Percentiles rank a stretch among this genome's conserved stretches.
These are phyloP conservation scores for Cryptosporidium canis DNA, from an alignment of 169 alveolate species.

Conservation along the genomic window DNA sequence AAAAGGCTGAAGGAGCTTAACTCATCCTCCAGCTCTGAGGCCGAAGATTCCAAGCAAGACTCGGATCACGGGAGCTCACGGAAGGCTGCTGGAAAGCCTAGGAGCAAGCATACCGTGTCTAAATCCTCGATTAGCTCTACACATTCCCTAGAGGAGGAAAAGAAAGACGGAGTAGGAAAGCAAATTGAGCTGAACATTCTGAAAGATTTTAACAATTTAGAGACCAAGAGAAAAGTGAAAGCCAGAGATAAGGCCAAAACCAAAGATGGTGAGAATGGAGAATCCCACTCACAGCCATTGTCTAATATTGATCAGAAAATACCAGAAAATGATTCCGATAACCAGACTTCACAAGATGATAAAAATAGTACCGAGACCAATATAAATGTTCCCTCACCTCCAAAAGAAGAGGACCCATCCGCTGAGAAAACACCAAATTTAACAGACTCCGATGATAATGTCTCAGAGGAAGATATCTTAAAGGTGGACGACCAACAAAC, in stretches of 20 bases:
- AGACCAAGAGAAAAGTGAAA: too few species aligned
- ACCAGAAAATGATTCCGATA: background rate
- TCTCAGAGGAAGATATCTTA: background rate
- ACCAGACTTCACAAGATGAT: background rate
- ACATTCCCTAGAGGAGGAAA: too few species aligned
- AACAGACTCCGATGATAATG: background rate
- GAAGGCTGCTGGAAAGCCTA: too few species aligned
- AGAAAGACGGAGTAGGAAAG: too few species aligned
- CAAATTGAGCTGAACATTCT: too few species aligned
- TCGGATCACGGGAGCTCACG: background rate
- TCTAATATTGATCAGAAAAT: too few species aligned
- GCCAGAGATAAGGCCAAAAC: too few species aligned
- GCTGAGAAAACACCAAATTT: background rate
- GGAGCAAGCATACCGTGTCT: too few species aligned
- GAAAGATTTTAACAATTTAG: too few species aligned
- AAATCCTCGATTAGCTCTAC: too few species aligned
- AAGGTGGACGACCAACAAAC: background rate
- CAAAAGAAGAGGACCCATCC: background rate
- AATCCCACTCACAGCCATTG: too few species aligned
- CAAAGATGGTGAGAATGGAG: background rate
- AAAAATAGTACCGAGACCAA: background rate
- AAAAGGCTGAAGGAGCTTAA: background rate
- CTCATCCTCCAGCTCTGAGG: background rate
- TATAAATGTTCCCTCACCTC: background rate
- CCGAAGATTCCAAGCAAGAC: background rate